Evolutionary conservation across 73 alveolate genomes (phyloP).

Genomic region (Symbiodinium natans): DNA sequence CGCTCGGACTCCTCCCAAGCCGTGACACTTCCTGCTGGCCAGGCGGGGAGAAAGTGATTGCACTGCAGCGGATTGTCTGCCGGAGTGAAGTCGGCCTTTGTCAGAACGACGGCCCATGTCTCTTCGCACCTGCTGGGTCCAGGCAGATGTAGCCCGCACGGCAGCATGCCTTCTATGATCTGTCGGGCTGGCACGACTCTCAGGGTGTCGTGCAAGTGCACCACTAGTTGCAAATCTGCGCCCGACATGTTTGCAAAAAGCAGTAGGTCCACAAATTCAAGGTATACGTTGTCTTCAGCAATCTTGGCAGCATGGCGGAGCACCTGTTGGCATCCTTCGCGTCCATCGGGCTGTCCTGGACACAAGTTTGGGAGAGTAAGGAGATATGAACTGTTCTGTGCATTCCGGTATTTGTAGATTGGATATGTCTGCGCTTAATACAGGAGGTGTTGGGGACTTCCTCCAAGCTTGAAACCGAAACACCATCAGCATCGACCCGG

Average conservation of each 20-base stretch:
- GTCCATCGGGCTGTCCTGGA: no score
- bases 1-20: neutral
- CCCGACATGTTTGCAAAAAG: neutral
- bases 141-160: neutral
- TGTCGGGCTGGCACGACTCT: neutral
- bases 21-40: neutral
- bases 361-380: no score
- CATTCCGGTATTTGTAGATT: no score
- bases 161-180: neutral
- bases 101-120: neutral
- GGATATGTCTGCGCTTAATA: no score
- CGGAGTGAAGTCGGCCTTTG: neutral
- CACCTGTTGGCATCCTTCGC: neutral
- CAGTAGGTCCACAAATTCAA: neutral
- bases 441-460: no score
- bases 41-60: neutral
- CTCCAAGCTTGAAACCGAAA: no score
- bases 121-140: neutral
- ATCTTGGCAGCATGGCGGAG: neutral
- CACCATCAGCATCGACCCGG: no score
- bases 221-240: neutral
- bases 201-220: neutral
- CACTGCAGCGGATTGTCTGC: neutral
- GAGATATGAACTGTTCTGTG: no score
- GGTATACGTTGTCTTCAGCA: neutral